These are phyloP conservation scores for Malassezia vespertilionis DNA, from an alignment of 1,284 basidiomycete species.

Conservation along the genomic window DNA sequence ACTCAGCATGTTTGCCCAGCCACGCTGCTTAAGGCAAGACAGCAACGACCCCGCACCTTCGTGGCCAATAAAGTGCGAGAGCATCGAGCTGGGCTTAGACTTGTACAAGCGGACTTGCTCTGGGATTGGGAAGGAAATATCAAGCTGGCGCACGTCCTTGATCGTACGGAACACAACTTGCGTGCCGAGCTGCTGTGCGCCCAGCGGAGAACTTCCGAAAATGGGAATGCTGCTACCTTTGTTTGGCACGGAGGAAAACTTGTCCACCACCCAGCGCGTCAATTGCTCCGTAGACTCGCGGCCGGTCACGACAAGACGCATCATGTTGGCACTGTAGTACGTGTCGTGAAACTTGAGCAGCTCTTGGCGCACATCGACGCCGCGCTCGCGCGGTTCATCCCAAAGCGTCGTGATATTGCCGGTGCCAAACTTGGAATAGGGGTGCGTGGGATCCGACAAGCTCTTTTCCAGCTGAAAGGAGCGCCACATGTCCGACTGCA, in stretches of 20 bases:
- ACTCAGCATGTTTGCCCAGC: conserved; percentile 74
- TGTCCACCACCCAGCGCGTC: conserved; percentile 58
- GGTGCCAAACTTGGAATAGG: conserved; percentile 87
- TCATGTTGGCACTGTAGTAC: conserved; percentile 86
- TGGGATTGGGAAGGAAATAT: conserved; percentile 63
- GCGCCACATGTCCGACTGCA: conserved; percentile 90
- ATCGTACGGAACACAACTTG: conserved; percentile 79
- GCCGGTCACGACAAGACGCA: conserved; percentile 81
- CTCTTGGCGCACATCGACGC: conserved; percentile 76
- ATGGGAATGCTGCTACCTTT: conserved; percentile 57
- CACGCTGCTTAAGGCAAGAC: conserved; percentile 79
- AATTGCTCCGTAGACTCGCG: conserved; percentile 76
- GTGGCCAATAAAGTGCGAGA: conserved; percentile 83
- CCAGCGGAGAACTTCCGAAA: conserved; percentile 63
- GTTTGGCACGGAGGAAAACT: conserved; percentile 69
- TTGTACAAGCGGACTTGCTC: conserved; percentile 66
- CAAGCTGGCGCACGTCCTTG: conserved; percentile 75
- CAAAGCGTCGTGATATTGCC: conserved; percentile 78
- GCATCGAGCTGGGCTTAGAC: conserved; percentile 65
- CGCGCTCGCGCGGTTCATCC: conserved; percentile 53
- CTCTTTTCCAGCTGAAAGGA: conserved; percentile 91
- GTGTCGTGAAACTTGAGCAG: conserved; percentile 88
- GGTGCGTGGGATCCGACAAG: conserved; percentile 63
- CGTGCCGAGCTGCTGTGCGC: conserved; percentile 53
- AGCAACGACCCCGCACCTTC: conserved; percentile 89